Evolutionary conservation across 1,139 yeast genomes (phyloP), one percentile per base, ranked within the genome.

Genomic region (Taphrina populina): DNA sequence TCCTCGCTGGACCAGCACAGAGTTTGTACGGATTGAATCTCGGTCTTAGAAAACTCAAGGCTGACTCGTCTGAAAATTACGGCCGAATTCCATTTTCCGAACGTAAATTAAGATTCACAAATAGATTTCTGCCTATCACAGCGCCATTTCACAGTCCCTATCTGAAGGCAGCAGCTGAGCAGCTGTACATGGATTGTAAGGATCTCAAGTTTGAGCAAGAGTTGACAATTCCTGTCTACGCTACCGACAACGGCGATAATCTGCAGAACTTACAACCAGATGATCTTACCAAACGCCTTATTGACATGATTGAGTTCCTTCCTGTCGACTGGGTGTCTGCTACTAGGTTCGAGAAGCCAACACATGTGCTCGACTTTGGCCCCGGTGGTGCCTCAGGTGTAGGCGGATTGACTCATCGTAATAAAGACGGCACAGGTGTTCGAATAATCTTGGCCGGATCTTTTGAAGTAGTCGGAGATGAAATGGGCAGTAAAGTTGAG

Each of bases 351-450:
- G 68, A 78, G 56, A 47, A 40, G 8, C 79, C 94, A 26, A 85
- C 96, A 53, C 98, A 94, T 70, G 80, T 92, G 64, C 73, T 92
- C 63, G 99, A 92, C 72, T 92, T 92, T 67, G 99, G 99, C 68
- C 99, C 98, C 61, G 98, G 99, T 72, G 98, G 97, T 65, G 83
- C 87, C 52, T 87, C 97, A 47, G 99, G 99, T 64, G 78, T 92
- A 64, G 98, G 98, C 73, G 84, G 86, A 62, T 79, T 92, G 66
- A 92, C 98, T 59, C 96, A 88, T 73, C 84, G 95, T 73, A 92
- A 90, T 76, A 92, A 90, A 74, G 98, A 92, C 68, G 99, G 99
- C 73, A 88, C 97, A 57, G 99, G 99, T 72, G 84, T 88, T 52
- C 84, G 99, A 73, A 76, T 92, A 60, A 87, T 92, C 65, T 79